Percentiles rank a stretch among this genome's conserved stretches.
Evolutionary conservation across 495 filamentous ascomycete genomes (phyloP).

Genomic region (Pyrenula massariospora): DNA sequence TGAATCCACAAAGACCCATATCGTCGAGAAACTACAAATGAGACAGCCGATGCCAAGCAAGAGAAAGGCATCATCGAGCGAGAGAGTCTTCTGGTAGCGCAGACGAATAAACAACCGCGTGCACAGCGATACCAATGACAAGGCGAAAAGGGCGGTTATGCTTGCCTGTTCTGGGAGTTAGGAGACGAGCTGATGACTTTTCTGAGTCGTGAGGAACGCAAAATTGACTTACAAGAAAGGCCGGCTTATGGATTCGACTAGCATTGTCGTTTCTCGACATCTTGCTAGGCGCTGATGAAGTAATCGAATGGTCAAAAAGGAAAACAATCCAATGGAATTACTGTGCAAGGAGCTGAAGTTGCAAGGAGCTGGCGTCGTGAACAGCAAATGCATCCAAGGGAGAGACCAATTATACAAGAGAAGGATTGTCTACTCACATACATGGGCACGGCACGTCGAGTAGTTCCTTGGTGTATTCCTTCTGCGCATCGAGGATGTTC

Average conservation of each 20-base stretch:
- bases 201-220: background rate
- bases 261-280: background rate
- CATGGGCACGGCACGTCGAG: too few relatives aligned
- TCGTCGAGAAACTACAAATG: constrained; percentile 4
- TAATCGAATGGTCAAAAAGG: too few relatives aligned
- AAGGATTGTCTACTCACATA: too few relatives aligned
- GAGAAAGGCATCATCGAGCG: constrained; percentile 11
- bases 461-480: too few relatives aligned
- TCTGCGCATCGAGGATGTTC: too few relatives aligned
- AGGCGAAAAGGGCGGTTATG: constrained; percentile 3
- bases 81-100: constrained; percentile 6
- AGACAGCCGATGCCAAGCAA: constrained; percentile 7
- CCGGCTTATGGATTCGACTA: background rate
- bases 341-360: too few relatives aligned
- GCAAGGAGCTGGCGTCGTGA: too few relatives aligned
- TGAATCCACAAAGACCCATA: constrained; percentile 6
- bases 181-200: background rate
- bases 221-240: background rate
- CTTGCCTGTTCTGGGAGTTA: background rate
- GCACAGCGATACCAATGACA: constrained; percentile 2
- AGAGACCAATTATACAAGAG: too few relatives aligned
- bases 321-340: too few relatives aligned
- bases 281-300: too few relatives aligned
- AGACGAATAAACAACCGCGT: constrained; percentile 10
- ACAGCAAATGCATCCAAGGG: too few relatives aligned